Percentiles rank a stretch among this genome's conserved stretches.
These are phyloP conservation scores for Sporobolus alterniflorus DNA, from an alignment of 202 grass and related monocot genomes.

Conservation along the genomic window DNA sequence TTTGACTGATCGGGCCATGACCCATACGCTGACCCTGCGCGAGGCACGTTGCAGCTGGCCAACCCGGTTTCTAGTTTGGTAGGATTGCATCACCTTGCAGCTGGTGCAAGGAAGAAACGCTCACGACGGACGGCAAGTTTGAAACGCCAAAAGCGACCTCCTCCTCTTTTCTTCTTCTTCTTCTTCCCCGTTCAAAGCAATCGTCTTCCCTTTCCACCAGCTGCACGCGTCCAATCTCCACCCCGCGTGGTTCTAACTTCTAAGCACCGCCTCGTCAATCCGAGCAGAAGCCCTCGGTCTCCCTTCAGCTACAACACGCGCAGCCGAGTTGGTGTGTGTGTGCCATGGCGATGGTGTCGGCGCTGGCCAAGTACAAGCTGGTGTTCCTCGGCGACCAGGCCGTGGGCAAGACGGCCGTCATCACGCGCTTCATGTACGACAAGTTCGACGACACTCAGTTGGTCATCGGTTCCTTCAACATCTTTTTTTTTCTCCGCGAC, in stretches of 20 bases:
- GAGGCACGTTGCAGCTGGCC: not conserved
- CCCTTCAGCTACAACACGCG: not conserved
- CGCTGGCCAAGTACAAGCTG: conserved; percentile 87
- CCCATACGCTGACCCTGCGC: not conserved
- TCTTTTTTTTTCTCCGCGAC: not conserved
- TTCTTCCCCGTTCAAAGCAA: conserved; percentile 46
- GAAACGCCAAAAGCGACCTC: conserved; percentile 52
- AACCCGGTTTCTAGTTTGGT: not conserved
- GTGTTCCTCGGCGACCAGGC: conserved; percentile 88
- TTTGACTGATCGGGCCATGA: no score
- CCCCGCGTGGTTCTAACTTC: not conserved
- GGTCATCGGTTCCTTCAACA: not conserved
- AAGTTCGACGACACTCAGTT: conserved; percentile 79
- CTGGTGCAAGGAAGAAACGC: conserved; percentile 5
- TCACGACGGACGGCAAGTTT: not conserved
- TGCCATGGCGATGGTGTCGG: conserved; percentile 58
- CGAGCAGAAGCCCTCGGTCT: not conserved
- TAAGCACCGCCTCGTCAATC: not conserved
- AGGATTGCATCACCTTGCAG: not conserved
- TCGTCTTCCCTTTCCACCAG: not conserved
- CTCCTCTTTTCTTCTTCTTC: not conserved
- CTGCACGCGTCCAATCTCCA: conserved; percentile 23
- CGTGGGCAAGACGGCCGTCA: conserved; percentile 82
- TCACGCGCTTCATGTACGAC: conserved; percentile 96
- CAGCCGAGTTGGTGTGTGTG: not conserved